Base-by-base conservation (phyloP, 1,139 yeast genomes). In the Sugiyamaella pinicola region DNA sequence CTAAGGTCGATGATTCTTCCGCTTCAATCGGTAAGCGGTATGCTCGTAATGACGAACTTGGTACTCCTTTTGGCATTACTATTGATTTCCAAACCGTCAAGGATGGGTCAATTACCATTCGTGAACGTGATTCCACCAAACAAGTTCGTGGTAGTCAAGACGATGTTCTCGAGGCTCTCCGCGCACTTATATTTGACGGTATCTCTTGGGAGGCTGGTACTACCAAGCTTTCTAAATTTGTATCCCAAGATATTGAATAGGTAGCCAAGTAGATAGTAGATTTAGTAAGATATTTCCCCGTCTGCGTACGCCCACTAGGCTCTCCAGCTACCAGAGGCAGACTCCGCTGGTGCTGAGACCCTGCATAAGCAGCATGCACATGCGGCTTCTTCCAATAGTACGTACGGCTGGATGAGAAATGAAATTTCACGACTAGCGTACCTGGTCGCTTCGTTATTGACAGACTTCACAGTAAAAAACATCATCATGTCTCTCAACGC, bases 21-120 rank as follows among this genome's bases (percentile, higher is more conserved):
- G 98, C 96, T 33, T 89, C 98, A 28, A 93, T 95, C 65, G 99
- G 99, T 76, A 89, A 91, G 79, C 87, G 99, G 77, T 95, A 95
- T 68, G 91, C 99, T 58, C 88, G 99, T 78, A 95, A 95, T 72
- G 99, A 95, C 73, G 99, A 95, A 76, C 82, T 95, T 71, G 99
- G 99, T 73, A 95, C 99, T 55, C 99, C 99, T 64, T 95, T 93
- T 69, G 99, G 99, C 73, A 83, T 95, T 72, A 95, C 99, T 61
- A 87, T 95, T 65, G 99, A 95, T 74, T 95, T 95, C 72, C 98
- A 95, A 61, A 85, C 96, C 51, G 82, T 87, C 58, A 83, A 87
- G 71, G 98, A 95, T 68, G 83, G 83, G 51, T 85, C 97, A 13
- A 87, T 95, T 61, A 95, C 99, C 46, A 80, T 95, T 68, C 89